Evolutionary conservation across 139 green algal genomes (phyloP).

Genomic region (Closterium sp.): DNA sequence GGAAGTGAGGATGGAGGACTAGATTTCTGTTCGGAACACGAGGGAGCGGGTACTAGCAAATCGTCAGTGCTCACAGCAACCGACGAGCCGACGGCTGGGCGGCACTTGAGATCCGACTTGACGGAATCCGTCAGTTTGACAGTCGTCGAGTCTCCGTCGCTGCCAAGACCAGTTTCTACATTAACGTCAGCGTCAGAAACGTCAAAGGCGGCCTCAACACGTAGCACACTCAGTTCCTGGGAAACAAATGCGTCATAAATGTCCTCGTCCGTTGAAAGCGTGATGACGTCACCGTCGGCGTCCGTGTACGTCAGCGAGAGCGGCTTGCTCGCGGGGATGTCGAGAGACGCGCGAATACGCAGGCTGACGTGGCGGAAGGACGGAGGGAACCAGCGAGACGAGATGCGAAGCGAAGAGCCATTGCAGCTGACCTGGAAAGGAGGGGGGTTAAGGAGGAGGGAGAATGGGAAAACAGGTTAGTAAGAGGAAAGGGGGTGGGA

Average conservation of each 20-base stretch:
- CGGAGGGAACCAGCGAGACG: neutral
- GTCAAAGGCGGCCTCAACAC: too few species aligned
- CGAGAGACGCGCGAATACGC: neutral
- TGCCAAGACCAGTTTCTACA: neutral
- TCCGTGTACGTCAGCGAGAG: neutral
- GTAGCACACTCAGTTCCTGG: neutral
- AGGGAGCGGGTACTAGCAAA: neutral
- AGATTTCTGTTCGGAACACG: neutral
- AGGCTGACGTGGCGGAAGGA: neutral
- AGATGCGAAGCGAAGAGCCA: neutral
- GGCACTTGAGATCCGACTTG: neutral
- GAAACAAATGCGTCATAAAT: neutral
- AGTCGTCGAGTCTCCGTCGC: too few species aligned
- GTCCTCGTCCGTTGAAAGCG: neutral
- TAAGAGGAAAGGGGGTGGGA: too few species aligned
- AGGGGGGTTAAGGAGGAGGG: too few species aligned
- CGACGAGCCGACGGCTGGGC: neutral
- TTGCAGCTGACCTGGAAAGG: neutral
- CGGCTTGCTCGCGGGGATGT: neutral
- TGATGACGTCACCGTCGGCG: neutral
- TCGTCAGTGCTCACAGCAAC: neutral
- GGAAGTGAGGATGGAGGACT: neutral
- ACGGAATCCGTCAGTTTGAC: too few species aligned
- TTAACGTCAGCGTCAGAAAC: neutral
- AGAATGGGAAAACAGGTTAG: too few species aligned